A percentile compares a stretch with the other conserved stretches of the same genome.
phyloP scores from a whole-genome alignment of 352 stramenopile species.

The Aphanomyces invadans region DNA sequence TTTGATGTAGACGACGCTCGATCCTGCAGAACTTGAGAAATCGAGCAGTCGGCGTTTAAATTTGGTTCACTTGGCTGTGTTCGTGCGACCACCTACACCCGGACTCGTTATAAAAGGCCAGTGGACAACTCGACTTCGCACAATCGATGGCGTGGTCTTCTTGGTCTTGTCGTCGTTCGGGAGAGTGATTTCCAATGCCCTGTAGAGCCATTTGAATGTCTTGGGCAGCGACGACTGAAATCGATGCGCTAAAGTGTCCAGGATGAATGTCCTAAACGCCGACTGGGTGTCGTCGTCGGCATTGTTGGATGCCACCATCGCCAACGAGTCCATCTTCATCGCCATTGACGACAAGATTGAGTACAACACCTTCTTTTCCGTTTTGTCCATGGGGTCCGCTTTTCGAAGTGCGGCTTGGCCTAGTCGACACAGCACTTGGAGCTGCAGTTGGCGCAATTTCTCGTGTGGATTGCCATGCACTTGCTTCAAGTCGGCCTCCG shows the following conservation, averaged over 20 bases:
- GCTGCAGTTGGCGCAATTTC: slow-evolving; percentile 50
- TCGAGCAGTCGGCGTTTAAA: slow-evolving; percentile 6
- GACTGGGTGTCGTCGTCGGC: slow-evolving; percentile 57
- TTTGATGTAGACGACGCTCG: not conserved
- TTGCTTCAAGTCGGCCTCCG: slow-evolving; percentile 25
- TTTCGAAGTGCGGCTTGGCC: not conserved
- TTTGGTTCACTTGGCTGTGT: not conserved
- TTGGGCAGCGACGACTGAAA: slow-evolving; percentile 39
- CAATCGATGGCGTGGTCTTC: not conserved
- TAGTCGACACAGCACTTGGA: slow-evolving; percentile 56
- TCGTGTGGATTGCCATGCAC: slow-evolving; percentile 25
- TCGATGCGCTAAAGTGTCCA: slow-evolving; percentile 38
- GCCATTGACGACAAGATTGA: not conserved
- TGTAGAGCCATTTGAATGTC: slow-evolving; percentile 43
- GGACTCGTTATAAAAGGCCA: not conserved
- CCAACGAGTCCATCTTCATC: slow-evolving; percentile 22
- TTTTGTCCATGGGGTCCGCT: slow-evolving; percentile 19
- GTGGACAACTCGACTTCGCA: not conserved
- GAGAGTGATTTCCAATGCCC: slow-evolving; percentile 43
- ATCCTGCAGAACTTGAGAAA: slow-evolving; percentile 6
- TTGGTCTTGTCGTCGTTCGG: not conserved
- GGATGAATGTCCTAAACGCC: slow-evolving; percentile 62
- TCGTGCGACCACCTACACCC: not conserved
- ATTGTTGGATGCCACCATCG: slow-evolving; percentile 53
- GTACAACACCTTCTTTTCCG: slow-evolving; percentile 24